A percentile compares a stretch with the other conserved stretches of the same genome.
Conservation (phyloP, 805 yeast genomes). For the Zygotorulaspora florentina region DNA sequence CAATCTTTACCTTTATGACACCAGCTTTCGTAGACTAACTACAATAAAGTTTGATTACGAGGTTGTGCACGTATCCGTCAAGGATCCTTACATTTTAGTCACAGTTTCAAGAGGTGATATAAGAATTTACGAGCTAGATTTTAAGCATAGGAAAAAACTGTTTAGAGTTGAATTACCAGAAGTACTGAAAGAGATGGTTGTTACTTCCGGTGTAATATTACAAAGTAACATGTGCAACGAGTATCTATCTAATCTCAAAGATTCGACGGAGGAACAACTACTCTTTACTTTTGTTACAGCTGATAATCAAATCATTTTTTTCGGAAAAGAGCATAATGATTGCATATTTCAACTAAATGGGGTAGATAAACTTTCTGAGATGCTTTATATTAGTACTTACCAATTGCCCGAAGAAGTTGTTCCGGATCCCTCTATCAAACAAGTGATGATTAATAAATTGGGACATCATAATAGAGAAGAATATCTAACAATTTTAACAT, state of each 20-base stretch:
- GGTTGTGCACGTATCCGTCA: conserved; percentile 57
- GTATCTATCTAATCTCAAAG: conserved; percentile 29
- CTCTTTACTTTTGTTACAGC: conserved; percentile 68
- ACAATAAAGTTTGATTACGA: conserved; percentile 55
- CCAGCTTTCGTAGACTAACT: conserved; percentile 51
- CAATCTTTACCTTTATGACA: conserved; percentile 58
- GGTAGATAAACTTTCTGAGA: conserved; percentile 37
- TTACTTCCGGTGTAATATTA: conserved; percentile 66
- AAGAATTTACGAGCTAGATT: conserved; percentile 47
- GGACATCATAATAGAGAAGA: conserved; percentile 63
- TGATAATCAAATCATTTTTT: conserved; percentile 66
- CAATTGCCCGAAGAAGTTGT: conserved; percentile 37
- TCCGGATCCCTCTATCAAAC: conserved; percentile 74
- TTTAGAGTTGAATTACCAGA: conserved; percentile 37
- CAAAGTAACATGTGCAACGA: conserved; percentile 46
- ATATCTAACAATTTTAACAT: conserved; percentile 64
- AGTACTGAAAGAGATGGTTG: conserved; percentile 44
- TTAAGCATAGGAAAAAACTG: conserved; percentile 34
- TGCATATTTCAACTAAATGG: conserved; percentile 38
- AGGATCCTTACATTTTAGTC: conserved; percentile 59
- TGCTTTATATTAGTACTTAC: conserved; percentile 38
- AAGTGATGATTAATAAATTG: conserved; percentile 55
- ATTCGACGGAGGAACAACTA: conserved; percentile 31
- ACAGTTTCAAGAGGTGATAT: conserved; percentile 70
- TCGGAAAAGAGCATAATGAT: conserved; percentile 48